Conservation (phyloP, 1,284 basidiomycete species). For the Ceratobasidium sp. region DNA sequence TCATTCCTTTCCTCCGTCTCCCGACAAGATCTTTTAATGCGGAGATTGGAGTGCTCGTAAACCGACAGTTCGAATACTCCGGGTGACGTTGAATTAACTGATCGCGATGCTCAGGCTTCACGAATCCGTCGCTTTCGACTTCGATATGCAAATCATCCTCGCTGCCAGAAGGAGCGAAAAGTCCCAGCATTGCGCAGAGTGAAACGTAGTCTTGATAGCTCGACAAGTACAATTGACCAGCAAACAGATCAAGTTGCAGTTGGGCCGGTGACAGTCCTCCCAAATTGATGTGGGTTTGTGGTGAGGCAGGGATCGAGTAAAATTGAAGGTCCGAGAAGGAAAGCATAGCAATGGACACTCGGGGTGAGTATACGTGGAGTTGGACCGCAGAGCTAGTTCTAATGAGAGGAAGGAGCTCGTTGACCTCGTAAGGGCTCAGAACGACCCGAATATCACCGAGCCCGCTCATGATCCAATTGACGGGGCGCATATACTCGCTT, state of each 20-base stretch:
- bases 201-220: constrained; percentile 50
- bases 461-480: constrained; percentile 54
- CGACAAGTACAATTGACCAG: constrained; percentile 56
- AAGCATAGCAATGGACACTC: constrained; percentile 50
- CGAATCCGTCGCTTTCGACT: constrained; percentile 25
- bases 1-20: constrained; percentile 23
- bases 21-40: constrained; percentile 2
- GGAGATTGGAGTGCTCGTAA: not conserved
- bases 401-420: constrained; percentile 53
- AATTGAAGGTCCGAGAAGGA: constrained; percentile 47
- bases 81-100: not conserved
- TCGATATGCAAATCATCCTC: too few relatives aligned
- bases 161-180: constrained; percentile 46
- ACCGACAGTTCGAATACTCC: not conserved
- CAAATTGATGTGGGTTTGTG: too few relatives aligned
- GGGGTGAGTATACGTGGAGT: constrained; percentile 56
- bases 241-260: constrained; percentile 54
- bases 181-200: constrained; percentile 52
- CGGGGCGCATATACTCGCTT: constrained; percentile 34
- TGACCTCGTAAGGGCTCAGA: constrained; percentile 55
- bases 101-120: not conserved
- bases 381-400: constrained; percentile 49
- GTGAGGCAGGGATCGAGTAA: not conserved
- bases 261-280: too few relatives aligned
- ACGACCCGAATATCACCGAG: constrained; percentile 48